Evolutionary conservation across 768 basidiomycete species (phyloP).

Genomic region (Lenzites betulinus): DNA sequence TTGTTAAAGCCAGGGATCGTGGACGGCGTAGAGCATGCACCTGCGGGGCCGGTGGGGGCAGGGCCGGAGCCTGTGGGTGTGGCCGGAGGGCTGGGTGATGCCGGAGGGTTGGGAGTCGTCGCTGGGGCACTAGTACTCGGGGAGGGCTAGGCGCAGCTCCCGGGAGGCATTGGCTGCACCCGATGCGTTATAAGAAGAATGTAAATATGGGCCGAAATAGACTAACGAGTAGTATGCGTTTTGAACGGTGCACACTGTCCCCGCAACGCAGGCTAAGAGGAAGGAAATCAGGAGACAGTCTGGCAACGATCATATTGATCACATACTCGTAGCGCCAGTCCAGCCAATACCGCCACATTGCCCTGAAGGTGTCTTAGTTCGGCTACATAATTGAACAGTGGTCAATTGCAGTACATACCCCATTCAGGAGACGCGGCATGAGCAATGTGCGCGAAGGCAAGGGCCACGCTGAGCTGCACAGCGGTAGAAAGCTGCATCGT

Average conservation of each 20-base stretch:
- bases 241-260: conserved; percentile 16
- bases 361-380: neutral
- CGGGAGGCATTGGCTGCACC: conserved; percentile 19
- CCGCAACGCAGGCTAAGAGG: conserved; percentile 19
- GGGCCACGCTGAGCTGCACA: conserved; percentile 13
- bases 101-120: neutral
- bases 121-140: neutral
- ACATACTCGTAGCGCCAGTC: conserved; percentile 25
- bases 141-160: conserved; percentile 8
- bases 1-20: conserved; percentile 37
- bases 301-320: neutral
- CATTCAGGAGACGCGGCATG: conserved; percentile 18
- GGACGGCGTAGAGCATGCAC: conserved; percentile 24
- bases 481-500: conserved; percentile 22
- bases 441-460: conserved; percentile 10
- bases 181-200: neutral
- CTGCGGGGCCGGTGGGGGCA: conserved; percentile 9
- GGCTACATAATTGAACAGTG: neutral
- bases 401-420: conserved; percentile 13
- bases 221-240: conserved; percentile 27
- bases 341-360: conserved; percentile 29
- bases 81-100: neutral
- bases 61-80: neutral
- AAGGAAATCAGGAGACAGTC: neutral
- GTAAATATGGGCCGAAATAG: no score